A percentile compares a stretch with the other conserved stretches of the same genome.
Conservation (phyloP, 2,329 filamentous ascomycete genomes). For the Curvularia hawaiiensis region DNA sequence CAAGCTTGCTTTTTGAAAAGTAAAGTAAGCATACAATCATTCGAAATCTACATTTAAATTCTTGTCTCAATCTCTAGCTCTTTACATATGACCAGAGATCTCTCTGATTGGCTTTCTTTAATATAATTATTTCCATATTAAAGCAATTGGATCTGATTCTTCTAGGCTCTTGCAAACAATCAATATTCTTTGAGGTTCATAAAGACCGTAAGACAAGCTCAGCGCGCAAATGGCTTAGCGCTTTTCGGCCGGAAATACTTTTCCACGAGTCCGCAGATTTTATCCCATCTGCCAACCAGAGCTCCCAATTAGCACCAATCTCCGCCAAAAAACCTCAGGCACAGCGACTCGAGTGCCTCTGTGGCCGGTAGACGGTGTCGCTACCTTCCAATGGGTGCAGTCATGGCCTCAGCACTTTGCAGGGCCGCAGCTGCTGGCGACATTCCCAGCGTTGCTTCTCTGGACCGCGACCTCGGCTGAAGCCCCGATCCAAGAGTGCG, state of each 20-base stretch:
- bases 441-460: constrained; percentile 13
- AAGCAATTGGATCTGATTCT: not conserved
- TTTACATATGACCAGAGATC: not conserved
- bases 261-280: constrained; percentile 17
- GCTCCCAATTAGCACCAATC: constrained; percentile 13
- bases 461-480: constrained; percentile 43
- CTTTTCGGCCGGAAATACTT: constrained; percentile 23
- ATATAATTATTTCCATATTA: too few relatives aligned
- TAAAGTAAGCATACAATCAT: not conserved
- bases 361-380: not conserved
- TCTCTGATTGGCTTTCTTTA: not conserved
- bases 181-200: too few relatives aligned
- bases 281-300: constrained; percentile 15
- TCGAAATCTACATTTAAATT: not conserved
- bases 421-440: constrained; percentile 5
- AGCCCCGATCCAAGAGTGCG: constrained; percentile 29
- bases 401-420: constrained; percentile 5
- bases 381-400: constrained; percentile 10
- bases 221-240: constrained; percentile 3
- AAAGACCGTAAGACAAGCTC: not conserved
- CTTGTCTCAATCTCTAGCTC: not conserved
- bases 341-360: constrained; percentile 11
- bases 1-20: not conserved
- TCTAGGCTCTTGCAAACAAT: not conserved
- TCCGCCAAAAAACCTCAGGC: constrained; percentile 10